A percentile compares a stretch with the other conserved stretches of the same genome.
Evolutionary conservation across 495 filamentous ascomycete genomes (phyloP).

Genomic region (Xylaria bambusicola): DNA sequence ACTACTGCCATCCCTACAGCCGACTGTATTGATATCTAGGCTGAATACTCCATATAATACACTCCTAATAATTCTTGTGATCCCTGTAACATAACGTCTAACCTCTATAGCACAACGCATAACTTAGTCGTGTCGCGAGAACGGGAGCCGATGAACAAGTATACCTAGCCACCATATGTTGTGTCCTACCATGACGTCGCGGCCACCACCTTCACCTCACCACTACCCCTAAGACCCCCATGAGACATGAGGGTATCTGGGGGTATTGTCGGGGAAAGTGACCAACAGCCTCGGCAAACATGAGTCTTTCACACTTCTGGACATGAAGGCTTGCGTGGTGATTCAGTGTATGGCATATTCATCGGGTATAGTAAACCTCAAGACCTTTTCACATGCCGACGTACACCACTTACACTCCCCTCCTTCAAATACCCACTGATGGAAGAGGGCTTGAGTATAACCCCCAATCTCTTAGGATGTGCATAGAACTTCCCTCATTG

Average conservation of each 20-base stretch:
- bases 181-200: not conserved
- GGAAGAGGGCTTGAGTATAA: conserved; percentile 6
- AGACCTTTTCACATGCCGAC: not conserved
- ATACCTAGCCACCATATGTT: not conserved
- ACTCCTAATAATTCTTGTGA: not conserved
- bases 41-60: no score
- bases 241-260: no score
- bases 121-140: conserved; percentile 1
- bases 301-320: no score
- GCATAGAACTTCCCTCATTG: conserved; percentile 2
- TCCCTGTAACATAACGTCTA: no score
- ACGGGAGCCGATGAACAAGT: conserved; percentile 2
- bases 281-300: no score
- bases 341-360: no score
- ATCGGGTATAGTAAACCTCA: not conserved
- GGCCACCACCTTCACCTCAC: no score
- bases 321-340: no score
- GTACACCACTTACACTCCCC: no score
- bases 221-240: no score
- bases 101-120: conserved; percentile 1
- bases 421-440: not conserved
- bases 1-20: not conserved
- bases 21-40: no score
- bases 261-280: no score
- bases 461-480: conserved; percentile 1